Evolutionary conservation across 352 stramenopile genomes (phyloP), one percentile per base, ranked within the genome.

Genomic region (Globisporangium nodosum): DNA sequence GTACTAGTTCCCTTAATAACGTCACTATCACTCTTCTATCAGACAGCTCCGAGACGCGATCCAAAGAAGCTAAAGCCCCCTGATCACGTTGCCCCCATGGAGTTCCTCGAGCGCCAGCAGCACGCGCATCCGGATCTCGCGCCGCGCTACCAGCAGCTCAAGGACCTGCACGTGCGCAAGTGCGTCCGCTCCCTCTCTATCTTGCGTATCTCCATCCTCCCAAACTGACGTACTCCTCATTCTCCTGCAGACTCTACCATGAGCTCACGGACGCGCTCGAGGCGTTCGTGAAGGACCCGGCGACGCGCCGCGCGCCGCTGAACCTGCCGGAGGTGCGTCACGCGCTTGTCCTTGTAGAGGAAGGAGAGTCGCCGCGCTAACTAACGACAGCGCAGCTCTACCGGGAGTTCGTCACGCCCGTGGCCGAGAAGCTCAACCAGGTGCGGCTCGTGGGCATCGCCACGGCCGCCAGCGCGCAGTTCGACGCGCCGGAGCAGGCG

Each of bases 371-470:
- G 33, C 33, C 33, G 33, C 5, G 6, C 33, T 11, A 6, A 37
- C 33, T 11, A 37, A 37, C 33, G 24, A 8, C 24, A 21, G 1
- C 31, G 48, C 74, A 88, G 54, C 76, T 99, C 18, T 99, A 98
- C 75, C 84, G 88, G 55, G 81, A 98, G 52, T 98, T 99, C 56
- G 87, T 99, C 51, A 73, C 78, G 56, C 86, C 72, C 35, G 96
- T 99, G 64, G 92, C 98, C 65, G 87, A 90, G 61, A 98, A 98
- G 68, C 71, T 99, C 27, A 99, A 99, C 82, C 88, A 97, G 68
- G 93, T 99, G 57, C 82, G 81, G 24, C 74, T 98, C 42, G 90
- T 97, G 15, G 70, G 81, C 50, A 97, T 98, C 60, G 96, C 93
- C 47, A 85, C 80, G n/a, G 73, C 92, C 51, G 96, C 98, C 57